Base-by-base conservation (phyloP, 208 protist species). In the Leishmania arabica region DNA sequence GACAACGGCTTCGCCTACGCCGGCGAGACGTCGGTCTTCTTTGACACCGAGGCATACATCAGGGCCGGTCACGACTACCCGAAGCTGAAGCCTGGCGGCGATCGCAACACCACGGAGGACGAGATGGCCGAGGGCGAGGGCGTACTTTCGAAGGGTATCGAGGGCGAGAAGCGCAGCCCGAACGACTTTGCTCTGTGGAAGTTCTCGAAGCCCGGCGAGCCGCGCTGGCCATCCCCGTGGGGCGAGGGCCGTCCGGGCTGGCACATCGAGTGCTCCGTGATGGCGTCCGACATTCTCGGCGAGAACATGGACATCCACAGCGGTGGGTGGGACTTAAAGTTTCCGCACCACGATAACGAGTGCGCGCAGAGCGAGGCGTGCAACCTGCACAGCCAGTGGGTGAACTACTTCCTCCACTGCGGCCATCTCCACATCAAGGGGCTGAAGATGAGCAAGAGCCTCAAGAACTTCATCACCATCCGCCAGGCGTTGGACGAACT, bases 211-310 rank as follows among this genome's bases (percentile, higher is more conserved):
- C 76, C 87, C 27, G 97, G 95, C 13, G 99, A 99, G 87, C 99
- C 99, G 64, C 78, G 76, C 7, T 99, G 98, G 98, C 83, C 95
- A 1, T 98, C 92, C 37, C 98, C 95, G 54, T 99, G 95, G 93
- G 97, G 98, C 64, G 77, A 82, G 5, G 99, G 99, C 37, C 91
- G 99, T 34, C 99, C 99, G 5, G 99, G 99, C 42, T 99, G 99
- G 99, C 99, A 99, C 88, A 99, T 99, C 86, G 99, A 99, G 86
- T 99, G 99, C 95, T 99, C 96, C 64, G 99, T 97, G n/a, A 99
- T 99, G 99, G 95, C 98, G 13, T 94, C 91, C 58, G 91, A 98
- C 77, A 83, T 99, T 4, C 86, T 99, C 13, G 98, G 98, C 51
- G 75, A 84, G 45, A 93, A 95, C 56, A 93, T 99, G 69, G 99